Base-by-base conservation (phyloP, 176 grass and related monocot genomes). In the sorghum (Sorghum bicolor) region DNA sequence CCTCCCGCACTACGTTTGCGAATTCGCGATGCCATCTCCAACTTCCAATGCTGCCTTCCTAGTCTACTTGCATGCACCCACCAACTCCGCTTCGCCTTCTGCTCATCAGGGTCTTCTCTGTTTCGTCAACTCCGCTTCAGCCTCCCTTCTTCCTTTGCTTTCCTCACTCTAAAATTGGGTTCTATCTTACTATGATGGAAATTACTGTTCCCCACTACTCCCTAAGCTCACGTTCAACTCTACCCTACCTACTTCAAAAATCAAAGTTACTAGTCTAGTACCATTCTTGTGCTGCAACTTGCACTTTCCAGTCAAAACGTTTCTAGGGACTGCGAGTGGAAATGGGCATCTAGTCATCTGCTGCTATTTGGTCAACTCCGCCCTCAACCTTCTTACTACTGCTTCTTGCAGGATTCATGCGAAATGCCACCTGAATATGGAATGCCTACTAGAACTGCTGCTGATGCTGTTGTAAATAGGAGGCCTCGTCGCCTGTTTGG, bases 321-420 rank as follows among this genome's bases (percentile, higher is more conserved):
- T 30, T 10, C 15, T 32, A 9, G 24, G 13, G 22, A 11, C 10
- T n/a, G 8, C 22, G 8, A 10, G 2, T 10, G 20, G 52, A 22
- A 57, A 57, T 57, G 20, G 52, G 17, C 19, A 47, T 47, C 14
- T 53, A 53, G 2, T 5, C 58, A 29, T 10, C 37, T 79, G 38
- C 20, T 70, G 44, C 30, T 70, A 25, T 53, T 78, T 33, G n/a
- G 81, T 88, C 61, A 80, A 88, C 48, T 37, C 71, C 74, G 20
- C 60, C 31, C 28, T 43, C 30, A 39, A 22, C 67, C 13, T 38
- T 4, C 6, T 10, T 39, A 17, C 13, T 19, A 15, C 33, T 38
- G 6, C 40, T 22, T 57, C 28, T 81, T 67, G 60, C 84, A 90
- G 80, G 84, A 39, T 81, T 90, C 44, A 86, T 83, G 88, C 88